phyloP scores from a whole-genome alignment of 1,284 basidiomycete species.

The Tylopilus orsonianus region DNA sequence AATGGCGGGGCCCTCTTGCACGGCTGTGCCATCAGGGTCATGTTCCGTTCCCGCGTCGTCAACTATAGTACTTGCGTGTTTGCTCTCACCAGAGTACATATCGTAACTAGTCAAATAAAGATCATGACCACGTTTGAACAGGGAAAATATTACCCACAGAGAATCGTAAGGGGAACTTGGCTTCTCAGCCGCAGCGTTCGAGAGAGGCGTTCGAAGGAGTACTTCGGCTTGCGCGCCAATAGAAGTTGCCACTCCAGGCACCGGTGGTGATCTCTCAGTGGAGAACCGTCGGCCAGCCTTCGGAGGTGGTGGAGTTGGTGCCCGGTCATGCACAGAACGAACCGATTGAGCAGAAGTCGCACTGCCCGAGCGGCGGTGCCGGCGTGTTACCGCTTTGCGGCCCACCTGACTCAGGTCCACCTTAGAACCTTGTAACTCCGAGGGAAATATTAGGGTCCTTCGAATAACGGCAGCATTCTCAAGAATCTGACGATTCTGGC shows the following conservation, averaged over 20 bases:
- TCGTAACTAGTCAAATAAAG: slow-evolving; percentile 58
- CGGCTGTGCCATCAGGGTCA: slow-evolving; percentile 26
- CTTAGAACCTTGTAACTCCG: slow-evolving; percentile 54
- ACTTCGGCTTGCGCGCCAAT: slow-evolving; percentile 48
- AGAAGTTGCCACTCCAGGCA: slow-evolving; percentile 62
- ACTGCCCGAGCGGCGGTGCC: slow-evolving; percentile 59
- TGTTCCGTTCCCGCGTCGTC: slow-evolving; percentile 28
- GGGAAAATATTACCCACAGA: slow-evolving; percentile 50
- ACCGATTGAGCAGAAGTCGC: slow-evolving; percentile 48
- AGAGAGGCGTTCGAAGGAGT: slow-evolving; percentile 40
- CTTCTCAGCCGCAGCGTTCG: slow-evolving; percentile 52
- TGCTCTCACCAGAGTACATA: slow-evolving; percentile 68
- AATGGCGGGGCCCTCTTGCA: slow-evolving; percentile 61
- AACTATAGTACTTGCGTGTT: slow-evolving; percentile 27
- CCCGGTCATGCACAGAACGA: slow-evolving; percentile 74
- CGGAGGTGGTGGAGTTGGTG: slow-evolving; percentile 80
- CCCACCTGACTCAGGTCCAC: slow-evolving; percentile 52
- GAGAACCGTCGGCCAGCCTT: slow-evolving; percentile 64
- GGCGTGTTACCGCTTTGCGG: slow-evolving; percentile 51
- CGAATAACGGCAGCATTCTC: slow-evolving; percentile 58
- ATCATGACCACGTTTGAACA: slow-evolving; percentile 14
- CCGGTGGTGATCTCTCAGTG: slow-evolving; percentile 60
- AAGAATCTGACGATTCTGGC: slow-evolving; percentile 39
- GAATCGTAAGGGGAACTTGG: slow-evolving; percentile 71
- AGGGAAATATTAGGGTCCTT: slow-evolving; percentile 75